These are phyloP conservation scores for Capsella bursapastoris DNA, from an alignment of 345 rosid genomes.

Conservation along the genomic window DNA sequence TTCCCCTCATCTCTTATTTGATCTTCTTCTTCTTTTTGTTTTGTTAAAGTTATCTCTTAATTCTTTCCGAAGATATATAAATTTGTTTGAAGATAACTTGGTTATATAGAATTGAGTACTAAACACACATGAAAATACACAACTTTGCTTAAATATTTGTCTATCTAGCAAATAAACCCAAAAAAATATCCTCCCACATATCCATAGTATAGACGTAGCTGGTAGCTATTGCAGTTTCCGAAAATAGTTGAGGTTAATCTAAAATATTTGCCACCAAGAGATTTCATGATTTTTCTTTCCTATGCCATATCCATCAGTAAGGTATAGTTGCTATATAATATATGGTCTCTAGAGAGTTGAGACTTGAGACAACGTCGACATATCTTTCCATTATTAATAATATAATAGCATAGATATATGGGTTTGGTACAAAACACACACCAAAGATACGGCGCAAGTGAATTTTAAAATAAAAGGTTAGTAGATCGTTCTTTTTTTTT, in stretches of 20 bases:
- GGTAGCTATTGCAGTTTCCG: neutral
- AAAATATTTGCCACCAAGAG: neutral
- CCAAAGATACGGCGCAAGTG: constrained; percentile 42
- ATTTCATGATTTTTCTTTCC: neutral
- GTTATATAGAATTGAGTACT: too few species aligned
- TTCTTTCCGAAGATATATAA: constrained; percentile 1
- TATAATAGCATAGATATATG: constrained; percentile 8
- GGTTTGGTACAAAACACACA: constrained; percentile 40
- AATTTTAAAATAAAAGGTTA: constrained; percentile 10
- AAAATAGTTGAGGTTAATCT: neutral
- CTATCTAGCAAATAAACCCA: neutral
- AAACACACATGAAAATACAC: neutral
- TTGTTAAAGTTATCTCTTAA: neutral
- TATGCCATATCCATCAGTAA: neutral
- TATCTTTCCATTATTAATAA: constrained; percentile 29
- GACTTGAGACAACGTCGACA: constrained; percentile 32
- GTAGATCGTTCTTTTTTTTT: neutral
- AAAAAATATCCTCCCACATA: constrained; percentile 4
- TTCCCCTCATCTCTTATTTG: neutral
- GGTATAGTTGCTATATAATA: neutral
- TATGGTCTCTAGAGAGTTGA: constrained; percentile 20
- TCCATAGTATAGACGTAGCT: neutral
- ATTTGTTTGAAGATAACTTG: neutral
- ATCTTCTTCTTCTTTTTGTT: too few species aligned
- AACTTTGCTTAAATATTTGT: neutral